Base-by-base conservation (phyloP, 192 early-diverging fungal genomes). In the Paraglomus occultum region DNA sequence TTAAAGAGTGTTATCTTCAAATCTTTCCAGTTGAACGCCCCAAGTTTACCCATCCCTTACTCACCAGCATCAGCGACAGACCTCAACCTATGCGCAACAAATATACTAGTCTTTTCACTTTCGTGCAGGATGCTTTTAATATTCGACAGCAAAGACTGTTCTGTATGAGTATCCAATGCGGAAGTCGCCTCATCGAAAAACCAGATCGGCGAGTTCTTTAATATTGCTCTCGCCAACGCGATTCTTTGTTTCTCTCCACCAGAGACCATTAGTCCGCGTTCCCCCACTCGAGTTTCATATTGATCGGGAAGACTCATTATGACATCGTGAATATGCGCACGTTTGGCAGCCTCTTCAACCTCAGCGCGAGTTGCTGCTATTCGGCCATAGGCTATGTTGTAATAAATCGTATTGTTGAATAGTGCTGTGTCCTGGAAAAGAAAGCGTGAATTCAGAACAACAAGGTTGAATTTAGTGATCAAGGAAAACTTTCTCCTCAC, bases 111-210 rank as follows among this genome's bases (percentile, higher is more conserved):
- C 61, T 90, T 82, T 14, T 82, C 71, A 15, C 82, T 81, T 67
- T 83, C 79, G 14, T 90, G 89, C 15, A 95, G 75, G 0, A 95
- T 86, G 12, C 85, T 86, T n/a, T 93, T 86, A 64, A 97, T 95
- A 70, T 98, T 95, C 44, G 85, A 83, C 31, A 96, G 77, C 43
- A 95, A 76, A 12, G 92, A 84, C 59, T 92, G 86, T 75, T 99
- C 96, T 4, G 96, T 98, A 40, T 86, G 73, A 0, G 87, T 86
- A 68, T 93, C 94, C 6, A 95, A 82, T 17, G 94, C 93, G 18
- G 90, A 90, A 14, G 95, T 97, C 0, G 95, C 95, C 73, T 97
- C 97, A 77, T 98, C 97, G 71, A 97, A 79, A 45, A 96, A 85
- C 58, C 95, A 82, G 44, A 94, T 94, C 22, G 79, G 83, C 11